Evolutionary conservation across 352 stramenopile genomes (phyloP).

Genomic region (Globisporangium cylindrosporum): DNA sequence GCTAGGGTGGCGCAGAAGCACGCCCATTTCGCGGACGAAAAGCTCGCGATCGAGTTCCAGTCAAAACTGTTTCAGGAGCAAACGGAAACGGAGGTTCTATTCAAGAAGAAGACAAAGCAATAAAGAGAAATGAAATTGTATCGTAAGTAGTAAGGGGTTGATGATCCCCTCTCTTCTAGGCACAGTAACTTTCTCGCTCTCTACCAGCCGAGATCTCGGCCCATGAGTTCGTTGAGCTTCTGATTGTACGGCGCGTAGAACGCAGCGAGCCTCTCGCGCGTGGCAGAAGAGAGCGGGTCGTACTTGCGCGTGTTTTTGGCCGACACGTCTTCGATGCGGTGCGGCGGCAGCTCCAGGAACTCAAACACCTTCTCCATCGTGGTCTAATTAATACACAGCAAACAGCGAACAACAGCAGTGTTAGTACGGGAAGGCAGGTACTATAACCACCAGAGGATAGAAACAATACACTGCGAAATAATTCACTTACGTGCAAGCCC

Average conservation of each 20-base stretch:
- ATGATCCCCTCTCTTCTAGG: neutral
- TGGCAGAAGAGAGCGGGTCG: conserved; percentile 53
- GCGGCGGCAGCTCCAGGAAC: conserved; percentile 81
- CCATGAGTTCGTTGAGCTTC: conserved; percentile 68
- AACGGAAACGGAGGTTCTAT: conserved; percentile 61
- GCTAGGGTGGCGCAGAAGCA: conserved; percentile 37
- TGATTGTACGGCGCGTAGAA: conserved; percentile 86
- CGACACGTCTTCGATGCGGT: conserved; percentile 74
- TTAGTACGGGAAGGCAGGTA: conserved; percentile 10
- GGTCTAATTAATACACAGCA: conserved; percentile 24
- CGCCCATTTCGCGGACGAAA: conserved; percentile 29
- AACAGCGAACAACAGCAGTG: conserved; percentile 13
- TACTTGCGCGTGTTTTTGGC: conserved; percentile 90
- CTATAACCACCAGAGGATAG: neutral
- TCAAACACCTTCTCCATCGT: conserved; percentile 84
- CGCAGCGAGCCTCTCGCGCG: conserved; percentile 51
- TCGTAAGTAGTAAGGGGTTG: neutral
- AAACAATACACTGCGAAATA: neutral
- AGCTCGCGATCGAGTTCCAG: conserved; percentile 32
- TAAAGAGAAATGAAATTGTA: neutral
- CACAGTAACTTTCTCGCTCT: conserved; percentile 2
- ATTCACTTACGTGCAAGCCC: conserved; percentile 52
- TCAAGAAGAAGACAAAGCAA: conserved; percentile 32
- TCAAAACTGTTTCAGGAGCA: conserved; percentile 47
- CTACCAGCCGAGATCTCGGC: conserved; percentile 59